Evolutionary conservation across 176 grass and related monocot genomes (phyloP), one percentile per base, ranked within the genome.

Genomic region (Eleusine coracana): DNA sequence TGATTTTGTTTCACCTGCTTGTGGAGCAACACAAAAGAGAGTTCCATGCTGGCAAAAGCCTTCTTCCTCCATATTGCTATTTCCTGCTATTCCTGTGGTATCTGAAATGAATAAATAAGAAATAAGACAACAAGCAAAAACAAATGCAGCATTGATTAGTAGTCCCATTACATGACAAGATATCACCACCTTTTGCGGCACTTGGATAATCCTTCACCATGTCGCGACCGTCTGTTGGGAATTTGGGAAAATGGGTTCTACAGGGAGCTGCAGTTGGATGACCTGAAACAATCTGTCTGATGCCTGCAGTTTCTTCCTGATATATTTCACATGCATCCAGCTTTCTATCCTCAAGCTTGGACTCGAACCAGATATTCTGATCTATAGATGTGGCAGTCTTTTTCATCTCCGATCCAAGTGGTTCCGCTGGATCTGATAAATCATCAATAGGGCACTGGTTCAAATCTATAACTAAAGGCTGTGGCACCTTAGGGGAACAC

Each of bases 391-490:
- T 80, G 45, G 70, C 74, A 77, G 66, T 73, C 4, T 91, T 83
- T 58, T 89, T 62, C 20, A 38, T 74, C 75, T 83, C 86, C 45
- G 40, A 50, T 74, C 44, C 80, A 74, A 77, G 66, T 70, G 83
- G 80, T 84, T 76, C 21, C 52, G 31, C 71, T 5, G 31, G 56
- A 12, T 86, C 81, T 75, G n/a, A 76, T 40, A 86, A 76, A 86
- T 89, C 86, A 84, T 93, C 85, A 85, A 65, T 12, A 62, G 86
- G 87, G 78, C 86, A 90, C 85, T 83, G 76, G 7, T 97, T 85
- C 76, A 87, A 85, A 88, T 88, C 92, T 81, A 89, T 94, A 61
- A 86, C 84, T 74, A 87, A 86, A 78, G 84, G 77, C n/a, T 81
- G 78, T 80, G 78, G 59, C 66, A 76, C 78, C 44, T 88, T 87